These are phyloP conservation scores for Monosporascus sp. DNA, from an alignment of 2,329 filamentous ascomycete genomes.

Conservation along the genomic window DNA sequence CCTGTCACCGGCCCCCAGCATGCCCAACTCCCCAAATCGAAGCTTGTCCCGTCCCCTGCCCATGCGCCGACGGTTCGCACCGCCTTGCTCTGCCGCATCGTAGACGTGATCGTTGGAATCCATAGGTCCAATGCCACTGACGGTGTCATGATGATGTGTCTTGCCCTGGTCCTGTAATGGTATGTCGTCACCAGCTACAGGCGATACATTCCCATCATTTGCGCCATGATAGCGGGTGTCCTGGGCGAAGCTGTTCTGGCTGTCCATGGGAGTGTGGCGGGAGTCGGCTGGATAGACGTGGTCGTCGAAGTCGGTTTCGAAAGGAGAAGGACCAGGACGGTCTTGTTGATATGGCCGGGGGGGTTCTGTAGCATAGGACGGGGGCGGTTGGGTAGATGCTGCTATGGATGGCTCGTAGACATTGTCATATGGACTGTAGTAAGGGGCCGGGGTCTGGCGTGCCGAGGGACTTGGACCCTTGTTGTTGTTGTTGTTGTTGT, in stretches of 20 bases:
- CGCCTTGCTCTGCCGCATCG: constrained; percentile 41
- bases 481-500: constrained; percentile 22
- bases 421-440: constrained; percentile 33
- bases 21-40: constrained; percentile 54
- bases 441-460: constrained; percentile 9
- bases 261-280: constrained; percentile 28
- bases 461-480: background rate
- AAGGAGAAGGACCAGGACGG: constrained; percentile 45
- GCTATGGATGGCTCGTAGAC: constrained; percentile 36
- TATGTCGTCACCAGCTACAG: constrained; percentile 47
- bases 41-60: constrained; percentile 41
- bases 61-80: constrained; percentile 24
- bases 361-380: constrained; percentile 34
- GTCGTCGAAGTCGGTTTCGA: constrained; percentile 65
- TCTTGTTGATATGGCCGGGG: constrained; percentile 20
- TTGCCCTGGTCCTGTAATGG: constrained; percentile 51
- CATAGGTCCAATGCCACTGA: constrained; percentile 14
- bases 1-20: constrained; percentile 47
- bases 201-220: constrained; percentile 33
- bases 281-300: constrained; percentile 56
- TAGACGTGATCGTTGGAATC: constrained; percentile 57
- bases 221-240: constrained; percentile 56
- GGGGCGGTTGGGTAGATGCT: constrained; percentile 39
- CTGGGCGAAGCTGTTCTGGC: constrained; percentile 41
- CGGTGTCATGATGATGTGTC: constrained; percentile 26